Evolutionary conservation across 768 basidiomycete genomes (phyloP).

Genomic region (Russula vinacea): DNA sequence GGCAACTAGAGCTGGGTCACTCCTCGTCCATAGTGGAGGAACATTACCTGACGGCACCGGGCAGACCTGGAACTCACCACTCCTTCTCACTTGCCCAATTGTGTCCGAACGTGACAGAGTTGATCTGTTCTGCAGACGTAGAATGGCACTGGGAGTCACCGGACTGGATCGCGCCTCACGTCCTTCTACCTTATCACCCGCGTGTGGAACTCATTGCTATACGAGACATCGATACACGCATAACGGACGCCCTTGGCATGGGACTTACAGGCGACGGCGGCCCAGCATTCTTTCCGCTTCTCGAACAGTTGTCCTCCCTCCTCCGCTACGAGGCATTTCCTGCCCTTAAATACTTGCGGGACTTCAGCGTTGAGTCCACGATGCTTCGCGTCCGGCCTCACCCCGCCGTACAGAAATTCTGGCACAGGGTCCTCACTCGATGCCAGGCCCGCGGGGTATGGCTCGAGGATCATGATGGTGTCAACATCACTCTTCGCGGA

Average conservation of each 20-base stretch:
- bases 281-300: conserved; percentile 59
- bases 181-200: conserved; percentile 63
- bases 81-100: conserved; percentile 52
- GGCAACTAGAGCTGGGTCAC: conserved; percentile 70
- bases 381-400: conserved; percentile 46
- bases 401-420: conserved; percentile 43
- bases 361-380: conserved; percentile 61
- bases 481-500: conserved; percentile 51
- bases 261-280: conserved; percentile 34
- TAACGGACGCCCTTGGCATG: conserved; percentile 43
- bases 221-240: conserved; percentile 63
- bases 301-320: conserved; percentile 61
- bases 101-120: conserved; percentile 66
- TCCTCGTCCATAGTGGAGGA: conserved; percentile 64
- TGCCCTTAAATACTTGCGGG: conserved; percentile 54
- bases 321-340: conserved; percentile 61
- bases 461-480: conserved; percentile 62
- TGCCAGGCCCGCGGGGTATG: conserved; percentile 56
- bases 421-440: conserved; percentile 39
- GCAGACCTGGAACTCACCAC: conserved; percentile 33
- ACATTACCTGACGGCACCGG: conserved; percentile 54
- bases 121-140: conserved; percentile 73
- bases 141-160: conserved; percentile 80
- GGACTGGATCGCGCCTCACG: conserved; percentile 78
- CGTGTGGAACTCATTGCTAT: conserved; percentile 65